Conservation (phyloP, 2,329 filamentous ascomycete genomes). For the Paracoccidioides lutzii region DNA sequence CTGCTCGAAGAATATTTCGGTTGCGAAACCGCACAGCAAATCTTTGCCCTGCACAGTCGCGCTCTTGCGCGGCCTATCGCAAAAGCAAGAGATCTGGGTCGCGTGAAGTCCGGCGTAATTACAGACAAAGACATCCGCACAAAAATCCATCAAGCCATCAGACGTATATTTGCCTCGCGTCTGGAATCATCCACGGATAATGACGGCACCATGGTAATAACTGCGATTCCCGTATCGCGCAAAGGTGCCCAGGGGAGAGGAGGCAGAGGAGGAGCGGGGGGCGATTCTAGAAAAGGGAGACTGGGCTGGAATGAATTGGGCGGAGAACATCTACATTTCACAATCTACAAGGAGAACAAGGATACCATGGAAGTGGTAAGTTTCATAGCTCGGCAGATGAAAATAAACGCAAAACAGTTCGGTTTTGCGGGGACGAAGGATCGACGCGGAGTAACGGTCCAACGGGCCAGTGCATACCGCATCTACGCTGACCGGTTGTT, state of each 20-base stretch:
- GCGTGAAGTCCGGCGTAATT: constrained; percentile 42
- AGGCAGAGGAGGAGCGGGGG: constrained; percentile 16
- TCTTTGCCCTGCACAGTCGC: constrained; percentile 43
- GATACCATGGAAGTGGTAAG: constrained; percentile 87
- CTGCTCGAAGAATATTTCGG: constrained; percentile 40
- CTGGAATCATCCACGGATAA: constrained; percentile 67
- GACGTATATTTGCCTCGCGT: constrained; percentile 64
- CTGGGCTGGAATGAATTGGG: constrained; percentile 52
- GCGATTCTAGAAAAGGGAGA: constrained; percentile 29
- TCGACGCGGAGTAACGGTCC: constrained; percentile 70
- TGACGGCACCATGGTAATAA: constrained; percentile 51
- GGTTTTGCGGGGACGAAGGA: constrained; percentile 87
- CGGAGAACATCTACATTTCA: constrained; percentile 81
- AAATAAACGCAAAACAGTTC: constrained; percentile 54
- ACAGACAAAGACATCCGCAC: constrained; percentile 49
- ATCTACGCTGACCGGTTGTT: constrained; percentile 51
- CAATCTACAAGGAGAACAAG: constrained; percentile 90
- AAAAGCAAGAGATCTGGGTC: constrained; percentile 44
- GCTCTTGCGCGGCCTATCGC: constrained; percentile 41
- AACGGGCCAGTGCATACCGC: constrained; percentile 59
- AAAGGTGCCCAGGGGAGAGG: constrained; percentile 3
- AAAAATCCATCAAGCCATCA: constrained; percentile 52
- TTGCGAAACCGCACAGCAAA: constrained; percentile 34
- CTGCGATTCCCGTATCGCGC: constrained; percentile 19
- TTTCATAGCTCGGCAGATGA: constrained; percentile 61